Percentiles rank a stretch among this genome's conserved stretches.
Evolutionary conservation across 176 grass and related monocot species (phyloP).

Genomic region (Musa itinerans): DNA sequence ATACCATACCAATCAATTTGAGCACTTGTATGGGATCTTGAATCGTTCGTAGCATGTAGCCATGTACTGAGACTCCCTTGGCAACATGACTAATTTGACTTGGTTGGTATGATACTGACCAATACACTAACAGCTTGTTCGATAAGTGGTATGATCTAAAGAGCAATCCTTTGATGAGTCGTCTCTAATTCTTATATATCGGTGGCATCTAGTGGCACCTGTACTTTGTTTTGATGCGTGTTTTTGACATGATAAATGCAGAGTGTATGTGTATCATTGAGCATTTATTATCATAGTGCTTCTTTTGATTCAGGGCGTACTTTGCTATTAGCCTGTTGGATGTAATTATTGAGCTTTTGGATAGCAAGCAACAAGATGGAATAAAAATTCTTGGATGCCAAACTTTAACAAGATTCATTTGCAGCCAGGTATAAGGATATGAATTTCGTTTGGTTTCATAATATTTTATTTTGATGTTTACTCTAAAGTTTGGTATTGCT

Average conservation of each 20-base stretch:
- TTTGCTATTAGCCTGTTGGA: conserved; percentile 89
- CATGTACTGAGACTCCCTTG: no score
- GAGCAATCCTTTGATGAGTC: neutral
- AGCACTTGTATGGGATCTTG: no score
- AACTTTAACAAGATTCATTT: conserved; percentile 86
- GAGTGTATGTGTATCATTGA: neutral
- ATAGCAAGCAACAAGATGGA: conserved; percentile 73
- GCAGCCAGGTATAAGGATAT: conserved; percentile 48
- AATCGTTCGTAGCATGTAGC: no score
- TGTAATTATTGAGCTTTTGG: conserved; percentile 74
- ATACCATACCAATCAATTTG: no score
- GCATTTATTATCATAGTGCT: neutral
- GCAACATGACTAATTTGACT: no score
- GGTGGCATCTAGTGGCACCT: neutral
- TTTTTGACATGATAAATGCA: neutral
- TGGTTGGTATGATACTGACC: no score
- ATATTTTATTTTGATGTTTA: neutral
- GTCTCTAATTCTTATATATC: neutral
- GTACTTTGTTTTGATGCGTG: neutral
- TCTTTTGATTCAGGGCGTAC: conserved; percentile 64
- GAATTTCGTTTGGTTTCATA: neutral
- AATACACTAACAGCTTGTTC: no score
- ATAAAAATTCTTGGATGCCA: conserved; percentile 85
- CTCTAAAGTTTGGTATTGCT: no score
- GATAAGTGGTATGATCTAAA: neutral